Evolutionary conservation across 345 rosid genomes (phyloP), one percentile per base, ranked within the genome.

Genomic region (Sapria himalayana): DNA sequence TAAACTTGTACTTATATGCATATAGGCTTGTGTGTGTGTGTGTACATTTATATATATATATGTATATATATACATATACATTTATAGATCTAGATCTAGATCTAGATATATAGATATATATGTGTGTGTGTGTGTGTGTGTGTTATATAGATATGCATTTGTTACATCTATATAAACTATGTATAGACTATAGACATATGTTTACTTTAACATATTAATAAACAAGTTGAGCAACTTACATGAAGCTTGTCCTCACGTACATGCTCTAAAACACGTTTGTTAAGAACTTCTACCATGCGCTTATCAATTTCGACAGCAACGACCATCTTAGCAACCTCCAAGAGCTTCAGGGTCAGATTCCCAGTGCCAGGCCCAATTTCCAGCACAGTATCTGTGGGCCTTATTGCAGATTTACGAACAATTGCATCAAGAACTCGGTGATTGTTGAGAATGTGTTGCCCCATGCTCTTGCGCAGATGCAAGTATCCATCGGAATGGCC

Each of bases 351-450:
- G 7, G 94, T 89, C 57, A 82, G 94, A 39, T 82, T 89, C 22
- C 93, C 94, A 2, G 94, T 82, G 2, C 93, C 94, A 7, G 93
- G 94, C 38, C 91, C 94, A 15, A 89, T 76, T 66, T 89, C 91
- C 4, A 89, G 51, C 24, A 82, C 85, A 0, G 79, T 76, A 43
- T 89, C 94, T 0, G 61, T 51, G 2, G 74, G 66, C 19, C 54
- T 55, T 21, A 78, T 29, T 10, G 57, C 46, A 2, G 93, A 76
- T 53, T 46, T 60, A 21, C 68, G 57, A 33, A 82, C 85, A 39
- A 89, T 76, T 29, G 69, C 22, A 60, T 82, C 85, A 17, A 86
- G 73, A 45, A 89, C 55, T 29, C 85, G 60, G 2, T 62, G 73
- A 45, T 89, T 89, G 31, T 82, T 76, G 51, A 89, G 98, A 19